Percentiles rank a stretch among this genome's conserved stretches.
Conservation (phyloP, 2,329 filamentous ascomycete genomes). For the Cytospora piceicola region DNA sequence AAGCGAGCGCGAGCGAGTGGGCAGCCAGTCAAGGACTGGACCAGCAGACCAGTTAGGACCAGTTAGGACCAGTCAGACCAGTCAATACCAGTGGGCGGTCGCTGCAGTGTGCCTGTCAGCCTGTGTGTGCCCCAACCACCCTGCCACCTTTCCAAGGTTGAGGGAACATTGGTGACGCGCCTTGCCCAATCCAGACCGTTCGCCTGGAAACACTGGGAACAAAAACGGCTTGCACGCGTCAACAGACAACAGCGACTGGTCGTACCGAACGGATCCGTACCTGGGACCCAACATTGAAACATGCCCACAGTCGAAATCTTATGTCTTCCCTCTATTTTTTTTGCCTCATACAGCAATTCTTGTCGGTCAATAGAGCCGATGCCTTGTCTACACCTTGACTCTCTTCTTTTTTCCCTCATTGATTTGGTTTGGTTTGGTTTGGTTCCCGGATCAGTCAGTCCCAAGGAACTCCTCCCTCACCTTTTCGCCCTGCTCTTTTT, state of each 20-base stretch:
- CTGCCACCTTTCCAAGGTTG: too few relatives aligned
- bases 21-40: too few relatives aligned
- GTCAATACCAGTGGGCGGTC: too few relatives aligned
- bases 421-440: too few relatives aligned
- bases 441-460: slow-evolving; percentile 4
- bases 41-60: too few relatives aligned
- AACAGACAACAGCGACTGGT: neutral
- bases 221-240: slow-evolving; percentile 9
- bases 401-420: too few relatives aligned
- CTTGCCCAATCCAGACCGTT: slow-evolving; percentile 10
- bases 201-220: slow-evolving; percentile 4
- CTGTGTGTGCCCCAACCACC: slow-evolving; percentile 25
- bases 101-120: too few relatives aligned
- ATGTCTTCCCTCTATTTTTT: too few relatives aligned
- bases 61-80: too few relatives aligned
- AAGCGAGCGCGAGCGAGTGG: slow-evolving; percentile 8
- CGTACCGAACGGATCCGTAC: neutral
- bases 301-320: neutral
- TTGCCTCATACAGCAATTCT: too few relatives aligned
- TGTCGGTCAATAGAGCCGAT: too few relatives aligned
- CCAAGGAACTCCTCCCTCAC: slow-evolving; percentile 2
- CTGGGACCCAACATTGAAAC: neutral
- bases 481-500: slow-evolving; percentile 6
- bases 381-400: too few relatives aligned
- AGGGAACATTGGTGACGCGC: slow-evolving; percentile 2